These are phyloP conservation scores for Mycena sp. DNA, from an alignment of 1,284 basidiomycete species.

Conservation along the genomic window DNA sequence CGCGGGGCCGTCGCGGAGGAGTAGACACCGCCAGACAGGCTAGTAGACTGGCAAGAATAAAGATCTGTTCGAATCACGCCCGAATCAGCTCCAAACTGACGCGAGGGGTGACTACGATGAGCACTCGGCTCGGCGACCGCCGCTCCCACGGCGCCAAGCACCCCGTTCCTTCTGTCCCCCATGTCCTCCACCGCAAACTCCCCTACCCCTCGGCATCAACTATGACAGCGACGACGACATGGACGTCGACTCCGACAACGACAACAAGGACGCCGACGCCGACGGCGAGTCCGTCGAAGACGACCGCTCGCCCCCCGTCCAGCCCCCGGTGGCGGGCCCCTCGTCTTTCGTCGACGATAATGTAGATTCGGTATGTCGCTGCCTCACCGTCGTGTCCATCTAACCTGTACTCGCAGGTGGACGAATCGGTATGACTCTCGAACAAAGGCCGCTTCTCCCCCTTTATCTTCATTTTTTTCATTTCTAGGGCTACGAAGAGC, in stretches of 20 bases:
- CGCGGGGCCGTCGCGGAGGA: too few relatives aligned
- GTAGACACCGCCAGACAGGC: too few relatives aligned
- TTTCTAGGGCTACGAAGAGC: conserved; percentile 73
- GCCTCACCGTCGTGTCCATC: conserved; percentile 31
- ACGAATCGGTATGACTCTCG: conserved; percentile 24
- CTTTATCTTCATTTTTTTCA: conserved; percentile 32
- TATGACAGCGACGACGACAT: conserved; percentile 56
- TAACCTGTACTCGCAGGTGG: conserved; percentile 21
- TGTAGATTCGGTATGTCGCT: conserved; percentile 69
- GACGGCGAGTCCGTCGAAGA: conserved; percentile 64
- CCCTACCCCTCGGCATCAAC: conserved; percentile 50
- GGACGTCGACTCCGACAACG: conserved; percentile 56
- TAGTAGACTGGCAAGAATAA: too few relatives aligned
- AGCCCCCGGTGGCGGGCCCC: conserved; percentile 28
- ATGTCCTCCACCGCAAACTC: conserved; percentile 39
- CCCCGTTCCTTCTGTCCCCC: conserved; percentile 18
- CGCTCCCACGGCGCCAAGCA: conserved; percentile 10
- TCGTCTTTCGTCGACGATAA: conserved; percentile 43
- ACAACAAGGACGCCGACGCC: conserved; percentile 54
- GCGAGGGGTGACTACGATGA: neutral
- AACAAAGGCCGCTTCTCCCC: neutral
- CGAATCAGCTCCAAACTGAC: conserved; percentile 10
- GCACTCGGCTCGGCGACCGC: conserved; percentile 2
- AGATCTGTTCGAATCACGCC: too few relatives aligned
- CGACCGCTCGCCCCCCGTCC: conserved; percentile 33